phyloP scores from a whole-genome alignment of 148 eudicot species.

The Pouteria glomerata region DNA sequence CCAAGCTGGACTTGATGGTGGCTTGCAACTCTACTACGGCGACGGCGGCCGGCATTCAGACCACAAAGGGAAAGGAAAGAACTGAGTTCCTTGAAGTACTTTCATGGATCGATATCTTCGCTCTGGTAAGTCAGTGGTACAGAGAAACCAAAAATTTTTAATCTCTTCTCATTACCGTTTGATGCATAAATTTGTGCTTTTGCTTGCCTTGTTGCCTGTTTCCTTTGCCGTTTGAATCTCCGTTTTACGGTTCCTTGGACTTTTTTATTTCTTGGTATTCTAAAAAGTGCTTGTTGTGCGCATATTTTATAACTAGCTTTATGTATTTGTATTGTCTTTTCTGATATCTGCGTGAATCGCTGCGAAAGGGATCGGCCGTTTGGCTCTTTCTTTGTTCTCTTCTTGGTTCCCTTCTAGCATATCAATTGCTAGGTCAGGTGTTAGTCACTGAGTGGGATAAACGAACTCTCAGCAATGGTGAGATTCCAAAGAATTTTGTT shows the following conservation, averaged over 20 bases:
- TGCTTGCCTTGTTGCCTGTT: not conserved
- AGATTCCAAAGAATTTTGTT: not conserved
- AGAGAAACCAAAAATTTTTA: not conserved
- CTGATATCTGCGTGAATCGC: constrained; percentile 25
- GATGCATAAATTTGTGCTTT: not conserved
- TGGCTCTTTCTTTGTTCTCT: constrained; percentile 30
- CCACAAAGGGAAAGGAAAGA: constrained; percentile 72
- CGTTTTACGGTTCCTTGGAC: not conserved
- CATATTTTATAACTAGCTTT: not conserved
- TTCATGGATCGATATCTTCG: constrained; percentile 12
- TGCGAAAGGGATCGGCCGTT: constrained; percentile 46
- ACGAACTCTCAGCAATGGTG: constrained; percentile 26
- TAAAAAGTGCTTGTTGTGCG: not conserved
- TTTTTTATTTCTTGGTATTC: constrained; percentile 22
- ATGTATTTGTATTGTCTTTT: not conserved
- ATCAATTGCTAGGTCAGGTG: constrained; percentile 36
- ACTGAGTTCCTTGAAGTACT: constrained; percentile 26
- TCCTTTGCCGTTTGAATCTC: constrained; percentile 15
- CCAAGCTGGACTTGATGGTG: constrained; percentile 40
- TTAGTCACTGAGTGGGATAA: constrained; percentile 20
- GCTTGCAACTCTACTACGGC: constrained; percentile 69
- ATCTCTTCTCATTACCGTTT: not conserved
- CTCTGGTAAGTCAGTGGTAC: constrained; percentile 29
- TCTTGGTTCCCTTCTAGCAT: constrained; percentile 40
- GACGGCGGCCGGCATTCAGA: constrained; percentile 44